A percentile compares a stretch with the other conserved stretches of the same genome.
Evolutionary conservation across 176 grass and related monocot species (phyloP).

Genomic region (Aegilops speltoides): DNA sequence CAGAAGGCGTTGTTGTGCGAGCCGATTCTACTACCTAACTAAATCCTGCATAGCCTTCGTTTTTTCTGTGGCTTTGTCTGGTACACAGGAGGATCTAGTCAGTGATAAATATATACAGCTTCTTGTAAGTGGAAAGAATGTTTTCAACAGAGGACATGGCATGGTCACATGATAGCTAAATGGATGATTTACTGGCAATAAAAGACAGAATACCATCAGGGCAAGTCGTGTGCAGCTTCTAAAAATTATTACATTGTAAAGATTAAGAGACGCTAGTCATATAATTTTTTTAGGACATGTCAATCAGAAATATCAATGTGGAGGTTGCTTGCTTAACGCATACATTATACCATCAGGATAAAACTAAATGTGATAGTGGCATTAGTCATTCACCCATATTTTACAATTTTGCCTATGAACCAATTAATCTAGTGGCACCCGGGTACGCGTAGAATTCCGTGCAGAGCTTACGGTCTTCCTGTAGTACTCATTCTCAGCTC

Average conservation of each 20-base stretch:
- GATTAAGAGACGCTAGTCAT: too few species aligned
- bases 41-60: neutral
- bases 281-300: neutral
- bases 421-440: neutral
- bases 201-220: neutral
- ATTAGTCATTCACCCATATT: too few species aligned
- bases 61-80: neutral
- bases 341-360: neutral
- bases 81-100: neutral
- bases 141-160: neutral
- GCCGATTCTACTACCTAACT: too few species aligned
- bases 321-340: neutral
- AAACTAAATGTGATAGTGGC: neutral
- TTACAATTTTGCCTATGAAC: too few species aligned
- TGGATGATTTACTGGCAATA: neutral
- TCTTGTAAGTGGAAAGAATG: neutral
- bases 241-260: neutral
- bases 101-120: neutral
- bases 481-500: conserved; percentile 25
- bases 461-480: conserved; percentile 11
- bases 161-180: neutral
- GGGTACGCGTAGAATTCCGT: neutral
- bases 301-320: neutral
- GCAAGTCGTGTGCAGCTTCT: neutral
- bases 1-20: too few species aligned